phyloP scores from a whole-genome alignment of 306 rosid genomes.

The Sophora flavescens region DNA sequence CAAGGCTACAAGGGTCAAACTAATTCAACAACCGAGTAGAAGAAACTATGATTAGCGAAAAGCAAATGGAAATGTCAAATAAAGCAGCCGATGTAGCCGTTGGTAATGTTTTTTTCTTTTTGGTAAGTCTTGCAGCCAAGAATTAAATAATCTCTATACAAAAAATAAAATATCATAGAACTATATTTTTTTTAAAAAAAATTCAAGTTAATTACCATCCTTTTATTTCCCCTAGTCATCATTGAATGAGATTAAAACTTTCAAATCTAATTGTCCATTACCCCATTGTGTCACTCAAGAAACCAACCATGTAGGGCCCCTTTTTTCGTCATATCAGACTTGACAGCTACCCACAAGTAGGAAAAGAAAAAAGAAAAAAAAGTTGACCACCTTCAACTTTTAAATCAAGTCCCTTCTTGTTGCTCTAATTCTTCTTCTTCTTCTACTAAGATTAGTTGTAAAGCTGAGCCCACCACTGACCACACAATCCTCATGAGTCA shows the following conservation, averaged over 20 bases:
- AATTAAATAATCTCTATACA: background rate
- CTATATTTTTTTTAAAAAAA: background rate
- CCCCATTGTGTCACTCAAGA: slow-evolving; percentile 28
- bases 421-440: slow-evolving; percentile 27
- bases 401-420: slow-evolving; percentile 20
- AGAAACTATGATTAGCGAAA: slow-evolving; percentile 8
- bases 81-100: slow-evolving; percentile 4
- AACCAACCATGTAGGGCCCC: slow-evolving; percentile 45
- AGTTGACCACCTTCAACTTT: slow-evolving; percentile 39
- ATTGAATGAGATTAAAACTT: slow-evolving; percentile 39
- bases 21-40: background rate
- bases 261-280: slow-evolving; percentile 38
- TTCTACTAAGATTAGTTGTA: slow-evolving; percentile 45
- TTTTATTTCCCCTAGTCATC: slow-evolving; percentile 22
- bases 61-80: slow-evolving; percentile 15
- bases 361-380: slow-evolving; percentile 15
- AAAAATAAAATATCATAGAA: background rate
- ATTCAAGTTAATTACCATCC: slow-evolving; percentile 16
- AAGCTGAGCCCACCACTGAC: slow-evolving; percentile 52
- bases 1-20: background rate
- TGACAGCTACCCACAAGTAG: slow-evolving; percentile 53
- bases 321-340: slow-evolving; percentile 32
- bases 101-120: background rate
- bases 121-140: background rate
- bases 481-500: slow-evolving; percentile 31